Base-by-base conservation (phyloP, 2,329 filamentous ascomycete genomes). In the Penicillium carneum region DNA sequence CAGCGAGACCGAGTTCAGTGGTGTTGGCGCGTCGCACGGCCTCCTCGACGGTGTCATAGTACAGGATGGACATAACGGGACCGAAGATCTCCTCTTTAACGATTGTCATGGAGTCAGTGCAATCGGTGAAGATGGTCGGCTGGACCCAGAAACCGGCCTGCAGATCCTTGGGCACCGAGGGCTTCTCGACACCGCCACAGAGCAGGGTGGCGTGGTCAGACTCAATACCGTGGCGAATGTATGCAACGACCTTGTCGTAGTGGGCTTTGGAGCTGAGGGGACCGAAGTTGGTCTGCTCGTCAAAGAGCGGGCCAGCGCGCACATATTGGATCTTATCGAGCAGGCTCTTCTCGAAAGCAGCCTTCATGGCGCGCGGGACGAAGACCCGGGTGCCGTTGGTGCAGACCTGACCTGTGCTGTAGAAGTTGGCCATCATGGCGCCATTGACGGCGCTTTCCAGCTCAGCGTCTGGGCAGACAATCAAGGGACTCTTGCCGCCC, bases 351-450 rank as follows among this genome's bases (percentile, higher is more conserved):
- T 96, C 91, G 66, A 96, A 93, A 0, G 81, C 82, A 14, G 79
- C 59, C 73, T 93, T 88, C 76, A 92, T 83, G 39, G 79, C 74
- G 36, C 83, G 79, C 0, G 90, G 92, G 2, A 97, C 84, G 74
- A 96, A 96, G 36, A 96, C 92, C 11, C 93, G 85, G 1, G 93
- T 96, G 51, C 93, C 93, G 75, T 96, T 96, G 52, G 93, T 96
- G 84, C 93, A 97, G 52, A 96, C 92, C 78, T 97, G 93, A 33
- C 93, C 93, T 0, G 90, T 91, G 67, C 90, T 93, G 83, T 91
- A 96, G 81, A 96, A 96, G 78, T 96, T 96, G 70, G 92, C 93
- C 83, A 96, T 92, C 90, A 96, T 93, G 65, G 92, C 92, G 33
- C 91, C 90, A 71, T 96, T 89, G 36, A 92, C 93, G n/a, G 93